Evolutionary conservation across 306 rosid species (phyloP).

Genomic region (Trifolium subterraneum): DNA sequence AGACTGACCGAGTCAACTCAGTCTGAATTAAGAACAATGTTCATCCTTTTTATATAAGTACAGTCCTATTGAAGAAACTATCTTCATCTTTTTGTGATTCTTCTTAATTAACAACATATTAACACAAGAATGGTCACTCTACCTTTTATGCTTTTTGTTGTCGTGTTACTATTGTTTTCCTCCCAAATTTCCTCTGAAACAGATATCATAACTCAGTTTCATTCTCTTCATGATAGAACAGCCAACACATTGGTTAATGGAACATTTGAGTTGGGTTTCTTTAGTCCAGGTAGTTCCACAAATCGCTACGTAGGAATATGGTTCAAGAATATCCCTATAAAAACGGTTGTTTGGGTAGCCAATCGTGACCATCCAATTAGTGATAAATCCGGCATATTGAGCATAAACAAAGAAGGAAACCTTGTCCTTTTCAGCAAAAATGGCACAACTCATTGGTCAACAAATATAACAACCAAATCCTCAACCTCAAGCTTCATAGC

Average conservation of each 20-base stretch:
- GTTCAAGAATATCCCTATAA: slow-evolving; percentile 5
- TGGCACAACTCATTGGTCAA: slow-evolving; percentile 46
- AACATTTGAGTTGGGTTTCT: slow-evolving; percentile 40
- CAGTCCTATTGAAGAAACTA: too few relatives aligned
- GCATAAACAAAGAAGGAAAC: slow-evolving; percentile 42
- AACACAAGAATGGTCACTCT: neutral
- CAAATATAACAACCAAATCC: slow-evolving; percentile 36
- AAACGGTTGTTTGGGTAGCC: slow-evolving; percentile 41
- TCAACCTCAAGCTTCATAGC: slow-evolving; percentile 25
- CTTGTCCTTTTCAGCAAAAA: slow-evolving; percentile 39
- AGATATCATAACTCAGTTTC: neutral
- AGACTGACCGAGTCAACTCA: too few relatives aligned
- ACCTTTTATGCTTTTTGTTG: neutral
- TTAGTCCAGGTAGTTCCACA: slow-evolving; percentile 27
- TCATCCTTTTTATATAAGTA: too few relatives aligned
- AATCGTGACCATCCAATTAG: slow-evolving; percentile 37
- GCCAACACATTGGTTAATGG: slow-evolving; percentile 3
- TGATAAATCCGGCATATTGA: slow-evolving; percentile 40
- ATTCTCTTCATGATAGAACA: slow-evolving; percentile 13
- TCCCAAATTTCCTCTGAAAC: neutral
- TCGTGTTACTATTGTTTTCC: neutral
- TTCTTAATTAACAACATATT: too few relatives aligned
- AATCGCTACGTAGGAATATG: slow-evolving; percentile 40
- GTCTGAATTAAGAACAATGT: too few relatives aligned
- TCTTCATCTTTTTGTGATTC: too few relatives aligned